Evolutionary conservation across 2,329 filamentous ascomycete species (phyloP).

Genomic region (Diplodia mutila): DNA sequence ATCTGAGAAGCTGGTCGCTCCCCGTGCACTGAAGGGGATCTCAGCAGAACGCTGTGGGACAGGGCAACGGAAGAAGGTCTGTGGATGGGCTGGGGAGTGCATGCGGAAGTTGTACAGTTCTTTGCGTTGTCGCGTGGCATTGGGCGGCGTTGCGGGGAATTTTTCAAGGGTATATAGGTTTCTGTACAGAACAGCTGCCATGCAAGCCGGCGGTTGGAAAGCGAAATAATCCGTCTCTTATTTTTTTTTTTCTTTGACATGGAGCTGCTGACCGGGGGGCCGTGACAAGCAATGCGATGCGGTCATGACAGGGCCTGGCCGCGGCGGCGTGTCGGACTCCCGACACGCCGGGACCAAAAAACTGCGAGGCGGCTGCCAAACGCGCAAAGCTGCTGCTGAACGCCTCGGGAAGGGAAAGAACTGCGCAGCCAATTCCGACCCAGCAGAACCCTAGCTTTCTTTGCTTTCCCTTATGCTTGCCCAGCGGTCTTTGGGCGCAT

Average conservation of each 20-base stretch:
- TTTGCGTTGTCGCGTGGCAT: neutral
- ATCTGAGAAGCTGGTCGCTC: constrained; percentile 52
- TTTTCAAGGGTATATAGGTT: neutral
- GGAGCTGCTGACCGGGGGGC: too few species aligned
- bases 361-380: neutral
- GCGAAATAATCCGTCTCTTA: neutral
- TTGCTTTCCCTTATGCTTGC: constrained; percentile 40
- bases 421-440: constrained; percentile 8
- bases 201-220: neutral
- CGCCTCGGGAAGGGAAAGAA: neutral
- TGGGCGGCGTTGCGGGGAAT: neutral
- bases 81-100: neutral
- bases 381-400: constrained; percentile 15
- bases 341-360: constrained; percentile 20
- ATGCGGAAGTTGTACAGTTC: neutral
- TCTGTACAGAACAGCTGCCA: neutral
- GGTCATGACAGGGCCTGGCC: neutral
- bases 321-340: constrained; percentile 17
- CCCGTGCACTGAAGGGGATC: constrained; percentile 16
- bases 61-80: neutral
- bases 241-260: too few species aligned
- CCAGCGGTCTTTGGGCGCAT: constrained; percentile 40
- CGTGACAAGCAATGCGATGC: neutral
- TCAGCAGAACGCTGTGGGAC: neutral
- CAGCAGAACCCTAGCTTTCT: neutral